Evolutionary conservation across 345 rosid genomes (phyloP).

Genomic region (Excoecaria cochinchinensis): DNA sequence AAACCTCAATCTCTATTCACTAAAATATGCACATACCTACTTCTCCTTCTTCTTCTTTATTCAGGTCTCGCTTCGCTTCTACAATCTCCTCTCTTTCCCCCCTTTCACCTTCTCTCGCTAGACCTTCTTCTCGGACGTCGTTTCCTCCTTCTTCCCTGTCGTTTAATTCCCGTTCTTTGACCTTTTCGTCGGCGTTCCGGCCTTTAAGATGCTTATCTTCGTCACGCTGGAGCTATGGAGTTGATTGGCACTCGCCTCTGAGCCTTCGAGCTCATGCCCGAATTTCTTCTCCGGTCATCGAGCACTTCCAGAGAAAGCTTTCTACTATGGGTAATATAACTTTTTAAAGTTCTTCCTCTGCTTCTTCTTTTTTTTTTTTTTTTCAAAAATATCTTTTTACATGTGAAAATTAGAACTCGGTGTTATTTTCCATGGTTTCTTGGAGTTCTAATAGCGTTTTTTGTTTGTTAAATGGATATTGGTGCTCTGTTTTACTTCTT

Average conservation of each 20-base stretch:
- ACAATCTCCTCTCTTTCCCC: slow-evolving; percentile 6
- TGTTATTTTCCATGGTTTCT: no score
- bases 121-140: slow-evolving; percentile 8
- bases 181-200: slow-evolving; percentile 49
- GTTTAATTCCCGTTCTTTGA: slow-evolving; percentile 44
- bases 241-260: slow-evolving; percentile 57
- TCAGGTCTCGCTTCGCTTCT: no score
- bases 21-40: no score
- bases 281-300: slow-evolving; percentile 54
- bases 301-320: slow-evolving; percentile 61
- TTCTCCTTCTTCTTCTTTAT: no score
- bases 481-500: no score
- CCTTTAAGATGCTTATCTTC: slow-evolving; percentile 38
- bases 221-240: slow-evolving; percentile 77
- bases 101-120: slow-evolving; percentile 3
- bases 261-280: slow-evolving; percentile 71
- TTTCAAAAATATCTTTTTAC: not conserved
- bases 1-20: no score
- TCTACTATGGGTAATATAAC: slow-evolving; percentile 70
- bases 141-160: slow-evolving; percentile 25
- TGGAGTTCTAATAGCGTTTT: no score
- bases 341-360: not conserved
- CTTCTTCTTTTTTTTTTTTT: not conserved
- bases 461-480: no score
- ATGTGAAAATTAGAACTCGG: no score